Base-by-base conservation (phyloP, 106 monocot species). In the Allium sativum region DNA sequence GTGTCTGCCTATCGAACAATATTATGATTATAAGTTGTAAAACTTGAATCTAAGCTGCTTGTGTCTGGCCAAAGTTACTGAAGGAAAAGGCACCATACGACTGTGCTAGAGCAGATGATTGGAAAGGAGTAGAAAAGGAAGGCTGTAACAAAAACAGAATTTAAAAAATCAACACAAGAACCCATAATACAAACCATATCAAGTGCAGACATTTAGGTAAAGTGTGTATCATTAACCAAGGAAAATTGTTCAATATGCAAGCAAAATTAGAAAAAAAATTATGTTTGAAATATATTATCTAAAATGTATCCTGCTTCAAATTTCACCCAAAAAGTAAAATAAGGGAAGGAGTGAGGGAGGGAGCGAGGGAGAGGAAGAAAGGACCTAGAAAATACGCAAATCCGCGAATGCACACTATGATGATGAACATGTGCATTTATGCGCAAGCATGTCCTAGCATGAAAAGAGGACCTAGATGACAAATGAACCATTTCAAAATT, bases 41-140 rank as follows among this genome's bases (percentile, higher is more conserved):
- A n/a, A n/a, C 18, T 1, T 46, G 0, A 78, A 84, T 67, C 70
- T 58, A 73, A 82, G 85, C 77, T 74, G 85, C 68, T 65, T 82
- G 84, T 16, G 84, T 21, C 68, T 93, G 93, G 54, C 85, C 85
- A 62, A 93, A 81, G 57, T 81, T 86, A 18, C 75, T 62, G 75
- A 89, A 88, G 51, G 84, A 74, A 78, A 82, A 79, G 22, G 52
- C 61, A 85, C 71, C 68, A 56, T 73, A 40, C 22, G 74, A 63
- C 48, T 66, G 82, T 45, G 53, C 17, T 53, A 74, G 72, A 15
- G 68, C 48, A 72, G 80, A 54, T 7, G 55, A 55, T 55, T 70
- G 89, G 72, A 85, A 90, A 53, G 79, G 65, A 54, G 67, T 70
- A 31, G 82, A 79, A 45, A 77, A 70, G 55, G 87, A 82, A 57